A percentile compares a stretch with the other conserved stretches of the same genome.
Evolutionary conservation across 2,329 filamentous ascomycete species (phyloP).

Genomic region (Dendryphion nanum): DNA sequence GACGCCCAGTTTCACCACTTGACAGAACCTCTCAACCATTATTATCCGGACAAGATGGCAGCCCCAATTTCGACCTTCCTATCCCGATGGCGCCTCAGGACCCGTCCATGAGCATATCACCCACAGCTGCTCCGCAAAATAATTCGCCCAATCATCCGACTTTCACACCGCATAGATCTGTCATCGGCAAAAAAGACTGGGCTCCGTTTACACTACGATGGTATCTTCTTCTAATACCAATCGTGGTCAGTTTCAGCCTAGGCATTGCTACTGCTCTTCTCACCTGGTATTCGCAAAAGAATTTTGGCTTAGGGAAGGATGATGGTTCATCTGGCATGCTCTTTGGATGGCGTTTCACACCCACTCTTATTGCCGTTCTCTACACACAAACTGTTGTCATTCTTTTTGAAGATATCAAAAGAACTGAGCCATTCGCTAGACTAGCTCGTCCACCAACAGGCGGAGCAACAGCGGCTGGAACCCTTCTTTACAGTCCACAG

Average conservation of each 20-base stretch:
- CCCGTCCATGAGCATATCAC: too few species aligned
- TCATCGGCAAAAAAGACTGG: too few species aligned
- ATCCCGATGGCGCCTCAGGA: too few species aligned
- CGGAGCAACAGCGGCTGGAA: conserved; percentile 8
- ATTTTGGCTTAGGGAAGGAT: conserved; percentile 21
- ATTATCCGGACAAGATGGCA: too few species aligned
- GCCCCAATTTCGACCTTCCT: too few species aligned
- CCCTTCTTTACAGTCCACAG: background rate
- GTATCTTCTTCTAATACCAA: conserved; percentile 1
- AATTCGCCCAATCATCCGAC: too few species aligned
- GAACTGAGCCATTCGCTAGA: conserved; percentile 24
- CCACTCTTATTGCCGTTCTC: conserved; percentile 24
- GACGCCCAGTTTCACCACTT: too few species aligned
- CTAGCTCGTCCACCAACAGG: conserved; percentile 8
- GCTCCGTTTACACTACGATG: conserved; percentile 3
- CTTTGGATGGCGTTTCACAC: conserved; percentile 27
- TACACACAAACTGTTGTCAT: conserved; percentile 19
- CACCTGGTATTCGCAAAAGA: conserved; percentile 12
- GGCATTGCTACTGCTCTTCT: conserved; percentile 1
- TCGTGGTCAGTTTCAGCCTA: conserved; percentile 1
- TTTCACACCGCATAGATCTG: too few species aligned
- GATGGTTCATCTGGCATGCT: conserved; percentile 19
- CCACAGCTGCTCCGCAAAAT: too few species aligned
- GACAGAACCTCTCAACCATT: too few species aligned
- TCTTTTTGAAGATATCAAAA: conserved; percentile 21